Evolutionary conservation across 345 rosid species (phyloP), one percentile per base, ranked within the genome.

Genomic region (Lagerstroemia speciosa): DNA sequence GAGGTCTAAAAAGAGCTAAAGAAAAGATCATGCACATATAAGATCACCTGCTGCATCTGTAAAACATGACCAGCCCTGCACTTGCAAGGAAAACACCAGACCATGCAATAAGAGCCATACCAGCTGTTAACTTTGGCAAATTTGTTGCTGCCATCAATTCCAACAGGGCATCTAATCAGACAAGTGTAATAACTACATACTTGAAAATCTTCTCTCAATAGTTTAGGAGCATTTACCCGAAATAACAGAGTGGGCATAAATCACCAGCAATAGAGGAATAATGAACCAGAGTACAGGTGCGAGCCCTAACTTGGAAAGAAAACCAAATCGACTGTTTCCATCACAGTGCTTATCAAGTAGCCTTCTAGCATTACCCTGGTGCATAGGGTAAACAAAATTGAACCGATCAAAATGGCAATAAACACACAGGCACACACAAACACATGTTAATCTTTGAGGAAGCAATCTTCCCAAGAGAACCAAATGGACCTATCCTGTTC

Each of bases 351-450:
- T 92, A 53, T 92, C 96, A 73, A 88, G 96, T 79, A 89, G 78
- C 68, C 83, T 84, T 81, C 93, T 83, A 67, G 98, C 97, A 83
- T 94, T 89, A 68, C 93, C 97, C 99, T 94, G 86, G 71, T 76
- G 63, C 70, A 75, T 50, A 29, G 41, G 61, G 69, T 55, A 17
- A 37, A 38, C 45, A 61, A 74, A 9, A 57, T 16, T 22, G 20
- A 29, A 69, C 27, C 9, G 46, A 67, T 36, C 48, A n/a, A 53
- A 53, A n/a, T 5, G n/a, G 60, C 29, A 53, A n/a, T 30, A 53
- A 53, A n/a, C 58, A 5, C 8, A 36, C 7, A 41, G 46, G 46
- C 14, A 11, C 46, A 41, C 3, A 41, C 46, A 41, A 15, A 41
- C 46, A 41, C 16, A 41, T 6, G 53, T 16, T 16, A 17, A 20